Base-by-base conservation (phyloP, 1,284 basidiomycete genomes). In the Cryptococcus sp. region DNA sequence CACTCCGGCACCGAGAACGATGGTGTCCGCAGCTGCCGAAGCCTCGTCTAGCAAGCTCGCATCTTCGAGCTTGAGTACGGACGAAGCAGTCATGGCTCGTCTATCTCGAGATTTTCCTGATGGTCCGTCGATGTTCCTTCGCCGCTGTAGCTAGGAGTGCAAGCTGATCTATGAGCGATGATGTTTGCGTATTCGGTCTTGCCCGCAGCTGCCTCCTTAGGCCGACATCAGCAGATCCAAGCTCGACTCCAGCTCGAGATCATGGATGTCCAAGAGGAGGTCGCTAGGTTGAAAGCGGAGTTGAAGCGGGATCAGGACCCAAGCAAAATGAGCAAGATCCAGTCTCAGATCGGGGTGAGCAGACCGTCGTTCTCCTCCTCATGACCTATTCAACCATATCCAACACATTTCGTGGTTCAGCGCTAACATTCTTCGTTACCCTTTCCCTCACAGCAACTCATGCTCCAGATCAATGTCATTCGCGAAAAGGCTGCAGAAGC, bases 401-500 rank as follows among this genome's bases (percentile, higher is more conserved):
- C 26, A n/a, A 17, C 34, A 29, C 17, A 5, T 38, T 48, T 19
- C 13, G n/a, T 22, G n/a, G 5, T 15, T 22, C 41, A 19, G 41
- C 29, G 29, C 13, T 13, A 34, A 13, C 29, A 13, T 5, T 34
- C 29, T 10, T 34, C 8, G 29, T 34, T 34, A 10, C 8, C 29
- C 17, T 29, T 29, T 49, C n/a, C 15, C 15, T 25, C 25, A 10
- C 57, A 95, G 93, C 91, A 94, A 71, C 83, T 98, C 11, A 84
- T 98, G 55, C 86, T 88, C 29, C 93, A 97, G 79, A 93, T 97
- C 85, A 91, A 89, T 23, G 87, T 88, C 53, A 97, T 98, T 65
- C 85, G 92, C 39, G 93, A 96, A 76, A 95, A 97, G 76, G 92
- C 93, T 0, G 89, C 91, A 0, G 93, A 97, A 75, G 93, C 92